phyloP scores from a whole-genome alignment of 2,329 filamentous ascomycete species.

The Zymoseptoria ardabiliae region DNA sequence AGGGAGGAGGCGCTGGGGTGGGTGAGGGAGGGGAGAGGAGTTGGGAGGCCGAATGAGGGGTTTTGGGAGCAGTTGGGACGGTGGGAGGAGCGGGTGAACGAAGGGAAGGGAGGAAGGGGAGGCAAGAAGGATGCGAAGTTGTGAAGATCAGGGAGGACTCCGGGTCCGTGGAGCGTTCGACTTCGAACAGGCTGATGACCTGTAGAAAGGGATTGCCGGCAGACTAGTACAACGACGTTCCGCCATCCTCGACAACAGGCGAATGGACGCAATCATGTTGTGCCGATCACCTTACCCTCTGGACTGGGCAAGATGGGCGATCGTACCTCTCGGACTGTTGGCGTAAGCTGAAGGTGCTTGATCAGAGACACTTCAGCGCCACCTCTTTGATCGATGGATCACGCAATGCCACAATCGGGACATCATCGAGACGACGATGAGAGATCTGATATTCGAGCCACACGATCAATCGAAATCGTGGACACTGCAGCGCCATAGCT shows the following conservation, averaged over 20 bases:
- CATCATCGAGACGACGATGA: too few species aligned
- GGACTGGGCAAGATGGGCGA: background rate
- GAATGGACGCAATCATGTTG: background rate
- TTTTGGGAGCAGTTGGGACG: conserved; percentile 82
- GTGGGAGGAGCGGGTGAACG: conserved; percentile 65
- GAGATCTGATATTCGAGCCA: too few species aligned
- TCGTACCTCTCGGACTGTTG: too few species aligned
- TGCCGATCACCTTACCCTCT: background rate
- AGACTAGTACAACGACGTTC: too few species aligned
- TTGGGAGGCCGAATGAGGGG: conserved; percentile 77
- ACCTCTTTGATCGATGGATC: background rate
- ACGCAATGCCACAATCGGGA: too few species aligned
- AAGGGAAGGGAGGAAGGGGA: conserved; percentile 16
- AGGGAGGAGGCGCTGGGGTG: conserved; percentile 58
- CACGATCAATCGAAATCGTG: too few species aligned
- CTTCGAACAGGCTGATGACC: background rate
- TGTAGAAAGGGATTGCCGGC: too few species aligned
- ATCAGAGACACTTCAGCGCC: background rate
- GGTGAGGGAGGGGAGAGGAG: conserved; percentile 60
- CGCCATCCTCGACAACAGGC: too few species aligned
- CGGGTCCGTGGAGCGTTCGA: background rate
- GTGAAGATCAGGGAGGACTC: background rate
- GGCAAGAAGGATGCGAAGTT: background rate
- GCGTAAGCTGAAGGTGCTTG: too few species aligned
- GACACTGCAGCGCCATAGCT: too few species aligned